Percentiles rank a stretch among this genome's conserved stretches.
These are phyloP conservation scores for Patellifolia procumbens DNA, from an alignment of 179 eudicot genomes.

Conservation along the genomic window DNA sequence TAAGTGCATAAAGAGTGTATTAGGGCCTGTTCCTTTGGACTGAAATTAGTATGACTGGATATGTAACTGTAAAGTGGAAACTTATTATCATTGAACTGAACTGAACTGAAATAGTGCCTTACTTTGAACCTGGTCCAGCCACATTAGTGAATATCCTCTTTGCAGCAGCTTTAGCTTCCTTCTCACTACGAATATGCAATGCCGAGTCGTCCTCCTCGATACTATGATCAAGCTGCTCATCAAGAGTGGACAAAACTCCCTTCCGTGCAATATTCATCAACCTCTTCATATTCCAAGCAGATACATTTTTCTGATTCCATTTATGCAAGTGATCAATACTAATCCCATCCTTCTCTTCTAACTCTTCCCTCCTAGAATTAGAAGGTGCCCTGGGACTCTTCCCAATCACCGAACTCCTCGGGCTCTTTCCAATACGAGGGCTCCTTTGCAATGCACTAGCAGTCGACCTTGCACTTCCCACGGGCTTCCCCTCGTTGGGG, in stretches of 20 bases:
- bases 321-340: conserved; percentile 37
- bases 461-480: conserved; percentile 17
- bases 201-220: conserved; percentile 35
- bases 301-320: conserved; percentile 41
- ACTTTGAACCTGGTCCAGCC: conserved; percentile 34
- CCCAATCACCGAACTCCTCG: conserved; percentile 33
- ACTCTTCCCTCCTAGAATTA: conserved; percentile 32
- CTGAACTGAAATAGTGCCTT: conserved; percentile 21
- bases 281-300: conserved; percentile 56
- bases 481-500: conserved; percentile 3
- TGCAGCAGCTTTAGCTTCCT: conserved; percentile 46
- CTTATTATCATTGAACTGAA: too few species aligned
- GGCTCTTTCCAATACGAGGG: conserved; percentile 36
- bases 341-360: conserved; percentile 30
- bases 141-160: conserved; percentile 41
- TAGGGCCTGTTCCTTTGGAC: too few species aligned
- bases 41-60: too few species aligned
- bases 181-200: conserved; percentile 44
- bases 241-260: conserved; percentile 39
- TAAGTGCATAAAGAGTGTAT: background rate
- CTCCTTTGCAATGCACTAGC: conserved; percentile 34
- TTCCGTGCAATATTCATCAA: conserved; percentile 36
- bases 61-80: too few species aligned
- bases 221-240: conserved; percentile 30
- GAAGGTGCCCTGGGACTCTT: conserved; percentile 36